Percentiles rank a stretch among this genome's conserved stretches.
phyloP scores from a whole-genome alignment of 495 filamentous ascomycete species.

The Neurospora pannonica region DNA sequence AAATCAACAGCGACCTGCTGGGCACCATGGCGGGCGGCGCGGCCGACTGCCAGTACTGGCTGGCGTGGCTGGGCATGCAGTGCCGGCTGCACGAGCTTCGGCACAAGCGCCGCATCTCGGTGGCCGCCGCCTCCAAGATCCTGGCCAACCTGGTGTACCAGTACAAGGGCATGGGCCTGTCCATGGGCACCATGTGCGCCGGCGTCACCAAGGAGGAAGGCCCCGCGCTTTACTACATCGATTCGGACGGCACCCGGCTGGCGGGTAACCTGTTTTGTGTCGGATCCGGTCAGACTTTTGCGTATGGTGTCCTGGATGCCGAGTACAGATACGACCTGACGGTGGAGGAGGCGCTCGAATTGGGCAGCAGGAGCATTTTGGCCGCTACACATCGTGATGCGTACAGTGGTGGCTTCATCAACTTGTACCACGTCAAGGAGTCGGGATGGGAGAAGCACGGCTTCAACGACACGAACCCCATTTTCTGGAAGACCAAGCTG shows the following conservation, averaged over 20 bases:
- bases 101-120: constrained; percentile 96
- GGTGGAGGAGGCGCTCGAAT: constrained; percentile 77
- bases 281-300: constrained; percentile 95
- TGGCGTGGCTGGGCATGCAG: constrained; percentile 96
- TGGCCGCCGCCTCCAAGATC: constrained; percentile 96
- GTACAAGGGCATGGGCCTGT: constrained; percentile 96
- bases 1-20: constrained; percentile 80
- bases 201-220: constrained; percentile 95
- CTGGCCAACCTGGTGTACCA: constrained; percentile 95
- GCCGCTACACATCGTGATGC: constrained; percentile 97
- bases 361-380: constrained; percentile 83
- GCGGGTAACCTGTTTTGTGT: constrained; percentile 96
- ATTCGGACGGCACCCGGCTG: constrained; percentile 90
- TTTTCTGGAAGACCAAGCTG: constrained; percentile 99
- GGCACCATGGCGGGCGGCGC: constrained; percentile 99
- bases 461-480: constrained; percentile 88
- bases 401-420: constrained; percentile 97
- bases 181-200: constrained; percentile 98
- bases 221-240: constrained; percentile 97
- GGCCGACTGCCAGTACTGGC: constrained; percentile 99
- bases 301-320: constrained; percentile 93
- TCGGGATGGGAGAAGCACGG: constrained; percentile 97
- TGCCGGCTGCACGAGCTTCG: constrained; percentile 98
- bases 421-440: constrained; percentile 97
- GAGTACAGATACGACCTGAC: constrained; percentile 85